Evolutionary conservation across 495 filamentous ascomycete species (phyloP).

Genomic region (Xylaria scruposa): DNA sequence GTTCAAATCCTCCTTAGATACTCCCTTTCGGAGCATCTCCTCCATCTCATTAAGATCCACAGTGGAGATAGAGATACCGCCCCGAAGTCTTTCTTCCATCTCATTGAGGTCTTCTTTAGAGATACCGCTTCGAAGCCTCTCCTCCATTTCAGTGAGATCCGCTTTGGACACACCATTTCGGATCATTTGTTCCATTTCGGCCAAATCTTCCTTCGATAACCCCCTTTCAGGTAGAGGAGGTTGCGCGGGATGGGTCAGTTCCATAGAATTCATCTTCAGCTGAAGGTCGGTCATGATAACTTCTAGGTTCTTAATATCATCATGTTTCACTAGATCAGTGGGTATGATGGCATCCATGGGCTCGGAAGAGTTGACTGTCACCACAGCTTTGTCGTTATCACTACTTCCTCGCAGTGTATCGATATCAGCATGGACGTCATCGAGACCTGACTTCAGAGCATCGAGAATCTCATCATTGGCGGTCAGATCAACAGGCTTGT

Average conservation of each 20-base stretch:
- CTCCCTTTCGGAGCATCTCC: slow-evolving; percentile 80
- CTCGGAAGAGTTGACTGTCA: slow-evolving; percentile 53
- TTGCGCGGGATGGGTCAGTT: slow-evolving; percentile 59
- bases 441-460: slow-evolving; percentile 79
- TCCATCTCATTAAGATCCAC: slow-evolving; percentile 87
- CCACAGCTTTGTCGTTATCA: slow-evolving; percentile 62
- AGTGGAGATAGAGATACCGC: slow-evolving; percentile 64
- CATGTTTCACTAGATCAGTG: slow-evolving; percentile 58
- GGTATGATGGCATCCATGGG: slow-evolving; percentile 41
- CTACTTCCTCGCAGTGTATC: slow-evolving; percentile 68
- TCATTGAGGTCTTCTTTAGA: slow-evolving; percentile 30
- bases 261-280: slow-evolving; percentile 82
- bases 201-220: slow-evolving; percentile 61
- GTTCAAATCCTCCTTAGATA: slow-evolving; percentile 77
- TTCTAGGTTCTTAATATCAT: slow-evolving; percentile 85
- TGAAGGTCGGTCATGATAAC: slow-evolving; percentile 79
- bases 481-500: slow-evolving; percentile 80
- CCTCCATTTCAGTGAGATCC: slow-evolving; percentile 66
- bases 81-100: slow-evolving; percentile 39
- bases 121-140: slow-evolving; percentile 39
- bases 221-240: slow-evolving; percentile 38
- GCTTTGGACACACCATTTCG: slow-evolving; percentile 57
- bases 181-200: slow-evolving; percentile 58
- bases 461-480: slow-evolving; percentile 86
- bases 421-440: slow-evolving; percentile 74